Conservation (phyloP, 768 basidiomycete species). For the Suillus paluster region DNA sequence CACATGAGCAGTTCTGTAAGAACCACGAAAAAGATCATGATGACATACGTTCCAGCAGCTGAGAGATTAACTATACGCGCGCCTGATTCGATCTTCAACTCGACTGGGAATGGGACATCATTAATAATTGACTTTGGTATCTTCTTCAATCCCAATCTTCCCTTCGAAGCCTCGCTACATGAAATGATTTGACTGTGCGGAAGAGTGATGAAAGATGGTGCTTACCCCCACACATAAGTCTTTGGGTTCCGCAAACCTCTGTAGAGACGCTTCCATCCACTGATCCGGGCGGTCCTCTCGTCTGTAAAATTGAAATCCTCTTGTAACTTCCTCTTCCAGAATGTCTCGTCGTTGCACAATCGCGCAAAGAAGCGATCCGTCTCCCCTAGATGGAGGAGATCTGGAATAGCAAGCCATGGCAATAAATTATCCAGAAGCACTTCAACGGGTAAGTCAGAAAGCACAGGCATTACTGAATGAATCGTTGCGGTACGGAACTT, state of each 20-base stretch:
- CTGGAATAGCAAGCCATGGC: conserved; percentile 54
- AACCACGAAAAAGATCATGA: conserved; percentile 7
- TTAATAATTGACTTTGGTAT: conserved; percentile 37
- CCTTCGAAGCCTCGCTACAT: conserved; percentile 60
- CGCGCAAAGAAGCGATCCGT: conserved; percentile 68
- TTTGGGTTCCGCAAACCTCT: conserved; percentile 61
- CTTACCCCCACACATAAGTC: conserved; percentile 66
- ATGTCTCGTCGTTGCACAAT: conserved; percentile 69
- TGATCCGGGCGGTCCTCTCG: conserved; percentile 70
- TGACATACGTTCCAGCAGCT: conserved; percentile 80
- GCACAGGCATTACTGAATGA: conserved; percentile 35
- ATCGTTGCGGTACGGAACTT: conserved; percentile 64
- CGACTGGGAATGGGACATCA: conserved; percentile 66
- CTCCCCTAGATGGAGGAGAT: conserved; percentile 60
- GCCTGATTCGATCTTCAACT: conserved; percentile 57
- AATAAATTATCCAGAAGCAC: conserved; percentile 77
- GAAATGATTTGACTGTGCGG: conserved; percentile 10
- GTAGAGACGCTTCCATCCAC: conserved; percentile 84
- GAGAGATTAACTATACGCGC: conserved; percentile 71
- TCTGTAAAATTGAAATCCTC: conserved; percentile 82
- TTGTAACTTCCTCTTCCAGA: conserved; percentile 75
- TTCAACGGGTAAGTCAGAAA: conserved; percentile 71
- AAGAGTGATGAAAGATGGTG: conserved; percentile 9
- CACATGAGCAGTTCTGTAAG: conserved; percentile 6
- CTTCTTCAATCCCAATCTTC: conserved; percentile 61